Evolutionary conservation across 306 rosid species (phyloP), one percentile per base, ranked within the genome.

Genomic region (Trifolium dubium): DNA sequence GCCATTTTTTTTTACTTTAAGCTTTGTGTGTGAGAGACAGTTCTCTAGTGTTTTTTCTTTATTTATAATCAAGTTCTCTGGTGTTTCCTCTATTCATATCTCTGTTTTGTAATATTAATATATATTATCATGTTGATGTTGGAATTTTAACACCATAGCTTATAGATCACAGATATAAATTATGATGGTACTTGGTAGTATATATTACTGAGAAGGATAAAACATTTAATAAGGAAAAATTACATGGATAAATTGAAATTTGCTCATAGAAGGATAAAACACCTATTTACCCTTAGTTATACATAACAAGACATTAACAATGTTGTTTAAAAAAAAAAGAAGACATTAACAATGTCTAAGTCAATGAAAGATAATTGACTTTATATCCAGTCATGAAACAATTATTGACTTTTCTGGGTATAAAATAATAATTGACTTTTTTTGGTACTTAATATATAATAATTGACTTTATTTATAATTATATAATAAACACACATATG

Each of bases 1-100:
- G 55, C 15, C 50, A 70, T 62, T 29, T 1, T n/a, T 59, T 71
- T 74, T 55, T 30, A 10, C 32, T 46, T 37, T 39, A 31, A 61
- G 71, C 28, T 62, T 63, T 70, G 63, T n/a, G 41, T 39, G 58
- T 39, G 67, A 78, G 82, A 31, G 12, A 62, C 12, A 23, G 29
- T 73, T 73, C 12, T 10, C 29, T 49, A 39, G 10, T 31, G 32
- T 15, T 53, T 59, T 29, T 4, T 50, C 12, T 18, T n/a, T n/a
- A n/a, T n/a, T 23, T 23, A 23, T 23, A 23, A 23, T 23, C 23
- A 23, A 23, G 29, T 73, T 73, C 12, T 10, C 29, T 49, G 29
- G 10, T 31, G 32, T 15, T 53, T 59, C 35, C 6, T 50, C 12
- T 18, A 63, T n/a, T 50, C 18, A 55, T 14, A 10, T 65, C 30